Percentiles rank a stretch among this genome's conserved stretches.
phyloP scores from a whole-genome alignment of 2,329 filamentous ascomycete genomes.

The Talaromyces sp. region DNA sequence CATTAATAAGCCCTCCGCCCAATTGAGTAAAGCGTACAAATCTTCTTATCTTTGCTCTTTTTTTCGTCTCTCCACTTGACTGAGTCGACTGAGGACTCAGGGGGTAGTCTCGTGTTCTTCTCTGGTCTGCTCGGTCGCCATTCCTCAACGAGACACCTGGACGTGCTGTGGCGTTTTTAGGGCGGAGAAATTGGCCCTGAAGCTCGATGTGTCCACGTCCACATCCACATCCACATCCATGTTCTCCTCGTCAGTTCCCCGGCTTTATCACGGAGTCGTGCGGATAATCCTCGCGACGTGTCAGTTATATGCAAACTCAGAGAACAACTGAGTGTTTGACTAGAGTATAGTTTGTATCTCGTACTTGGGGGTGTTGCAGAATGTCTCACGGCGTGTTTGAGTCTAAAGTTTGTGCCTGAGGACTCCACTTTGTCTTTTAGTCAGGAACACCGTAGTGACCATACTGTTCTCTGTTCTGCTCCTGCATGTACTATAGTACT shows the following conservation, averaged over 20 bases:
- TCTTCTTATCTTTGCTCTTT: not conserved
- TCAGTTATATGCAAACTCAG: not conserved
- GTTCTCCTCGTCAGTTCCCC: not conserved
- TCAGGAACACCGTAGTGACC: not conserved
- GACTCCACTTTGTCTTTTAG: not conserved
- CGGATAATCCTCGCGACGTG: not conserved
- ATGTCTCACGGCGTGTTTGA: conserved; percentile 1
- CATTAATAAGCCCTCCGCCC: not conserved
- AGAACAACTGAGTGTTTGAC: not conserved
- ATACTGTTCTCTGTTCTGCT: not conserved
- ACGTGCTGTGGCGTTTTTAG: not conserved
- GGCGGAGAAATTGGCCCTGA: not conserved
- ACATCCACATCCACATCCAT: not conserved
- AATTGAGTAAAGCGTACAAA: not conserved
- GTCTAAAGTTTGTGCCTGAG: not conserved
- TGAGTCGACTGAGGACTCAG: not conserved
- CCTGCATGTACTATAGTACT: not conserved
- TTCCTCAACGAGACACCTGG: not conserved
- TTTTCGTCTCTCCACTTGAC: not conserved
- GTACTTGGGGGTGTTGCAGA: not conserved
- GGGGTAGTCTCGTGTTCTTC: conserved; percentile 1
- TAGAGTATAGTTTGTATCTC: not conserved
- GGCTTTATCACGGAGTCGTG: not conserved
- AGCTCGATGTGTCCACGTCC: not conserved
- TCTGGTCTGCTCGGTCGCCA: not conserved